Conservation (phyloP, 768 basidiomycete genomes). For the Lyophyllum decastes region DNA sequence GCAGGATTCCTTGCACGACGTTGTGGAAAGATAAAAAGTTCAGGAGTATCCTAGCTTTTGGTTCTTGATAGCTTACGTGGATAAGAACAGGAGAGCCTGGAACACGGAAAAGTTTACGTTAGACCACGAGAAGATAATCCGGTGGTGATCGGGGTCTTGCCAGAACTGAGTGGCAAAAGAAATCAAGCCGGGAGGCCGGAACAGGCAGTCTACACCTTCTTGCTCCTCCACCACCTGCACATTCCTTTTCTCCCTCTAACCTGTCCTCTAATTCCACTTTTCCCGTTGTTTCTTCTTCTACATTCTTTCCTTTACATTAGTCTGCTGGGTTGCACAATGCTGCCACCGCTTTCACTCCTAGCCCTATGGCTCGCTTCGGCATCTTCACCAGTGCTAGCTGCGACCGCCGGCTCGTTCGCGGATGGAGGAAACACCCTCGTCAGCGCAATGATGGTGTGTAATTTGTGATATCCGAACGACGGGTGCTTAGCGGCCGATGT, state of each 20-base stretch:
- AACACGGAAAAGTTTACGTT: neutral
- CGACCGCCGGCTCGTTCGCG: conserved; percentile 43
- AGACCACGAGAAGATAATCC: neutral
- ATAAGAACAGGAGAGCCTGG: neutral
- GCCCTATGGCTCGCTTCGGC: conserved; percentile 41
- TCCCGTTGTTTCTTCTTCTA: neutral
- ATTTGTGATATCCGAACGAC: neutral
- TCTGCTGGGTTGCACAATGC: conserved; percentile 32
- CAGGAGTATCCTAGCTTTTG: too few species aligned
- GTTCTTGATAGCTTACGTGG: neutral
- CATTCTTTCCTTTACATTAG: neutral
- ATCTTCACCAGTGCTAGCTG: conserved; percentile 32
- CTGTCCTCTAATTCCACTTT: neutral
- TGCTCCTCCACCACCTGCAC: neutral
- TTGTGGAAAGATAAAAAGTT: too few species aligned
- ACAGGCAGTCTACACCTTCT: neutral
- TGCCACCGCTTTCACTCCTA: conserved; percentile 1
- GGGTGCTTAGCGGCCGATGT: neutral
- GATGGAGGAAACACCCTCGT: conserved; percentile 47
- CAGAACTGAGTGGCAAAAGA: neutral
- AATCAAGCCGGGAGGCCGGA: too few species aligned
- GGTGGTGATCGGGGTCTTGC: neutral
- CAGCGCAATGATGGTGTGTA: conserved; percentile 54
- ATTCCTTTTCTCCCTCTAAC: neutral
- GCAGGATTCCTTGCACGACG: too few species aligned